phyloP scores from a whole-genome alignment of 352 stramenopile genomes.

The Phytophthora ramorum region DNA sequence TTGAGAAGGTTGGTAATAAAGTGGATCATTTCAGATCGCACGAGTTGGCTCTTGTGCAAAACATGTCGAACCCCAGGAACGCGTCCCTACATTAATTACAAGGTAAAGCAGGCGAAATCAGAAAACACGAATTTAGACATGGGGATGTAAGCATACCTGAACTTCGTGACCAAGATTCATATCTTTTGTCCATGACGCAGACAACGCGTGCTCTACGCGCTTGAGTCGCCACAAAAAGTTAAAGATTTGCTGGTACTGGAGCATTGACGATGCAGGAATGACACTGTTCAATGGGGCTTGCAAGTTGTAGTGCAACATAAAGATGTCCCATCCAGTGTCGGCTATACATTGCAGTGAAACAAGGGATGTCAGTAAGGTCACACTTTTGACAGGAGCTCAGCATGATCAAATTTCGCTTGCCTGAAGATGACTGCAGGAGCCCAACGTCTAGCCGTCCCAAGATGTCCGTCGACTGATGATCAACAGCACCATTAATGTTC shows the following conservation, averaged over 20 bases:
- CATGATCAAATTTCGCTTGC: constrained; percentile 22
- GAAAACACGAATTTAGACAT: neutral
- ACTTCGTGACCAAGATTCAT: constrained; percentile 96
- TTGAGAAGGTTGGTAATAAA: constrained; percentile 98
- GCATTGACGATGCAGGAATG: constrained; percentile 87
- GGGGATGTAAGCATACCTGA: constrained; percentile 52
- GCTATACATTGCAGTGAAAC: constrained; percentile 34
- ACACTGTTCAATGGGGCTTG: constrained; percentile 89
- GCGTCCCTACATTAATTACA: constrained; percentile 42
- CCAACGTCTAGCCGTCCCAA: constrained; percentile 94
- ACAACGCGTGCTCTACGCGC: constrained; percentile 93
- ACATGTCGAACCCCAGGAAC: constrained; percentile 66
- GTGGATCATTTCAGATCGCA: constrained; percentile 98
- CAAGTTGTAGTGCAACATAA: constrained; percentile 91
- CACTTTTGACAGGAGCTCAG: neutral
- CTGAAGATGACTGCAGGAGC: constrained; percentile 83
- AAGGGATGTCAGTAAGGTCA: neutral
- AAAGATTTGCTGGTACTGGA: constrained; percentile 91
- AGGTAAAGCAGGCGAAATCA: constrained; percentile 12
- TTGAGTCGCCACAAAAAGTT: constrained; percentile 92
- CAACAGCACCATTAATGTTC: constrained; percentile 2
- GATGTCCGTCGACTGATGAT: constrained; percentile 82
- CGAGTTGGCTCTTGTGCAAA: constrained; percentile 94
- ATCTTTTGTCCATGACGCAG: constrained; percentile 96
- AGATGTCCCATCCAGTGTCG: constrained; percentile 96